Percentiles rank a stretch among this genome's conserved stretches.
Evolutionary conservation across 2,329 filamentous ascomycete genomes (phyloP).

Genomic region (Cadophora malorum): DNA sequence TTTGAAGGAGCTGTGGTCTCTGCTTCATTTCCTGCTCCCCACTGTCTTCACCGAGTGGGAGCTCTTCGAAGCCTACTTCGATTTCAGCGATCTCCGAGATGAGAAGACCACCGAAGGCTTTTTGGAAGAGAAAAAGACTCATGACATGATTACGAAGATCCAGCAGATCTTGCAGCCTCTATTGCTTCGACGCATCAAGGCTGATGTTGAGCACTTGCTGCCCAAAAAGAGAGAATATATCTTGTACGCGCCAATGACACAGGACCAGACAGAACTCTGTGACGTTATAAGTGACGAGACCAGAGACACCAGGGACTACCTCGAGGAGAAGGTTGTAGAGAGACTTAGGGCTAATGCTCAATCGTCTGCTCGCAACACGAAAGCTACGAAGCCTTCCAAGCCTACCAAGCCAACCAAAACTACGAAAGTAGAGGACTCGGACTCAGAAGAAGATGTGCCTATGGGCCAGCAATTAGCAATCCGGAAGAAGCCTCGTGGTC

Average conservation of each 20-base stretch:
- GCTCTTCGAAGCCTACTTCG: slow-evolving; percentile 95
- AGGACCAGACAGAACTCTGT: slow-evolving; percentile 91
- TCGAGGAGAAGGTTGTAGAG: slow-evolving; percentile 80
- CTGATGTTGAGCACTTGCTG: slow-evolving; percentile 88
- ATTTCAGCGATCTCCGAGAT: slow-evolving; percentile 91
- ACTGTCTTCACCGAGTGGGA: slow-evolving; percentile 93
- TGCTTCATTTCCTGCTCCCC: slow-evolving; percentile 91
- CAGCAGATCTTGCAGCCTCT: slow-evolving; percentile 94
- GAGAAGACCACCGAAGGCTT: slow-evolving; percentile 80
- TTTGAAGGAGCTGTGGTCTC: slow-evolving; percentile 90
- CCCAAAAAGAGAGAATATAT: slow-evolving; percentile 98
- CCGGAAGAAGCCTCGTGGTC: slow-evolving; percentile 36
- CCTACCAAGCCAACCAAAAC: slow-evolving; percentile 16
- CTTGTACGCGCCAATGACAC: slow-evolving; percentile 88
- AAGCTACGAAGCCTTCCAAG: slow-evolving; percentile 2
- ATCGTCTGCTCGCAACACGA: slow-evolving; percentile 29
- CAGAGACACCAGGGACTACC: slow-evolving; percentile 71
- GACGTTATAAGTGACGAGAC: slow-evolving; percentile 65
- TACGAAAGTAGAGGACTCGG: slow-evolving; percentile 36
- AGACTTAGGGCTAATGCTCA: slow-evolving; percentile 63
- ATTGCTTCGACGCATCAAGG: slow-evolving; percentile 85
- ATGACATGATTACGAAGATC: slow-evolving; percentile 83
- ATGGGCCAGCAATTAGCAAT: slow-evolving; percentile 32
- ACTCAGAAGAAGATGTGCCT: slow-evolving; percentile 42
- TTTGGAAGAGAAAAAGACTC: slow-evolving; percentile 77